Base-by-base conservation (phyloP, 768 basidiomycete species). In the Cystobasidium ongulense region DNA sequence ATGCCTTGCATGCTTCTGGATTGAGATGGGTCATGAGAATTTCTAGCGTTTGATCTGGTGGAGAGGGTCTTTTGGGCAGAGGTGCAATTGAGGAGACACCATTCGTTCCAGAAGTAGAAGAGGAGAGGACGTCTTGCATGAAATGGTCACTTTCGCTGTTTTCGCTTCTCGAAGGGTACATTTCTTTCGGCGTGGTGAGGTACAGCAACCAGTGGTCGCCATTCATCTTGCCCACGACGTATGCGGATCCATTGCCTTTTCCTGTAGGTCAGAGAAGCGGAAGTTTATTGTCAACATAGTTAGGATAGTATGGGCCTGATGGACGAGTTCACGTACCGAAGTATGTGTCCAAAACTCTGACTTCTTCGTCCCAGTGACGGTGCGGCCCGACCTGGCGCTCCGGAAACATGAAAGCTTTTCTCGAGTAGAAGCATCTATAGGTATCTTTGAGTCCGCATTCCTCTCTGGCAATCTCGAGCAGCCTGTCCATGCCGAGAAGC, bases 401-500 rank as follows among this genome's bases (percentile, higher is more conserved):
- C 8, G 96, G 96, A 82, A 97, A 99, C 90, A 98, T 97, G 86
- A 98, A 99, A 7, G 90, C 89, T 82, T 98, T 99, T 77, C 95
- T 88, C 50, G 93, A 96, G 83, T 98, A 99, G 84, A 98, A 99
- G 82, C 90, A 92, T 75, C 92, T 87, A 81, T 92, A 87, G 18
- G 59, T 63, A 1, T 46, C 67, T n/a, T 76, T 76, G 76, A 82
- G 80, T 0, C 81, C 82, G 77, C 82, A 83, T 54, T 80, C 81
- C 75, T 80, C 78, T 70, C 78, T 76, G 1, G 96, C 96, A 79
- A 98, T 95, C 78, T 92, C 88, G 74, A 99, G 90, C 78, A 99
- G 95, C 73, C 92, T 87, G 25, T 92, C 91, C 63, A 99, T 85
- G 15, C 96, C 96, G 75, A 95, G 86, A 62, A 99, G 89, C 83